A percentile compares a stretch with the other conserved stretches of the same genome.
Evolutionary conservation across 202 grass and related monocot species (phyloP).

Genomic region (Musa balbisiana): DNA sequence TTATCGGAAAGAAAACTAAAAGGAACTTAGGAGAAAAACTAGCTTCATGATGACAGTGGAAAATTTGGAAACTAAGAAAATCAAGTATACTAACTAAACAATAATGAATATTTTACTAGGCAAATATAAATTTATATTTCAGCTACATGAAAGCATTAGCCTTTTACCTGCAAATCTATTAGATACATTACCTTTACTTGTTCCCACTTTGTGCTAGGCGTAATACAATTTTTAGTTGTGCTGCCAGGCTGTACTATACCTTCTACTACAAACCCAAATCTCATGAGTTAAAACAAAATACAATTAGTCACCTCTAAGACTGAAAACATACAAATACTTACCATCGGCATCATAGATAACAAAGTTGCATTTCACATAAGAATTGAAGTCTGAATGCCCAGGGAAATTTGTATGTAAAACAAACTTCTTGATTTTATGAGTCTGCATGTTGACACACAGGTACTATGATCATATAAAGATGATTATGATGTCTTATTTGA

Average conservation of each 20-base stretch:
- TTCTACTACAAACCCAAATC: conserved; percentile 46
- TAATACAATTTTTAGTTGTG: conserved; percentile 69
- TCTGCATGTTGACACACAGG: conserved; percentile 37
- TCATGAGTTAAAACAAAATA: not conserved
- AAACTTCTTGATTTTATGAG: conserved; percentile 97
- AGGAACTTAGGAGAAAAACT: no score
- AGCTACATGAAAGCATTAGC: no score
- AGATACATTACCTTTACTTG: conserved; percentile 68
- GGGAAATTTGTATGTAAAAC: conserved; percentile 96
- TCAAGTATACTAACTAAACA: no score
- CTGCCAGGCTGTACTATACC: conserved; percentile 37
- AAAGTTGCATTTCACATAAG: conserved; percentile 97
- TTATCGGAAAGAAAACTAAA: no score
- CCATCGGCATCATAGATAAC: conserved; percentile 75
- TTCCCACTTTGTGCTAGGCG: conserved; percentile 79
- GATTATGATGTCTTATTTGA: no score
- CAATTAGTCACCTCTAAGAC: conserved; percentile 4
- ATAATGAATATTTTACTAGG: no score
- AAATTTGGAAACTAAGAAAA: no score
- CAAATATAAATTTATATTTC: no score
- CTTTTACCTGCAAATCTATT: conserved; percentile 4
- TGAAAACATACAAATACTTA: conserved; percentile 25
- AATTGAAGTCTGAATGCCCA: conserved; percentile 91
- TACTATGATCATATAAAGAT: not conserved
- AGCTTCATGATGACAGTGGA: no score